A percentile compares a stretch with the other conserved stretches of the same genome.
Conservation (phyloP, 192 early-diverging fungal species). For the Chytriomyces confervae region DNA sequence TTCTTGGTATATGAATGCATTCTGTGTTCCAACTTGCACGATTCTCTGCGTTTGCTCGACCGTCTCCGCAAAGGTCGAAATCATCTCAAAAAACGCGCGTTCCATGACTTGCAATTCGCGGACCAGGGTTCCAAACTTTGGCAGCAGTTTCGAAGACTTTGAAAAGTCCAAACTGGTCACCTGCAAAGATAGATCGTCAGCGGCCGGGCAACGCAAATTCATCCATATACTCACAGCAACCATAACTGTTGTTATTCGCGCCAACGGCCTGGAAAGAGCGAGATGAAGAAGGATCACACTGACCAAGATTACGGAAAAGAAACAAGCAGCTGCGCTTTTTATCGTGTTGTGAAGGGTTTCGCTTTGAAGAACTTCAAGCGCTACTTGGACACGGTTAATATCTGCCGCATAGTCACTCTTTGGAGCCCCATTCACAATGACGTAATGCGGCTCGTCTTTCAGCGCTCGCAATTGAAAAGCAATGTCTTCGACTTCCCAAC, state of each 20-base stretch:
- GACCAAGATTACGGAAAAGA: neutral
- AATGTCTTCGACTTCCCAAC: neutral
- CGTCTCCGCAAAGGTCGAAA: neutral
- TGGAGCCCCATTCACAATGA: constrained; percentile 21
- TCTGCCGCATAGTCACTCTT: neutral
- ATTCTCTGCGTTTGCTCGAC: neutral
- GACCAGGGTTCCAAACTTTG: neutral
- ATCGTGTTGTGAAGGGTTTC: neutral
- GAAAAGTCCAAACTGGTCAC: neutral
- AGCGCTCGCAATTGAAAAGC: constrained; percentile 6
- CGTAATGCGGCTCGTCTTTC: neutral
- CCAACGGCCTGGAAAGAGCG: neutral
- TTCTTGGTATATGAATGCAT: neutral
- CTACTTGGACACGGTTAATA: neutral
- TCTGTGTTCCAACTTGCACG: neutral
- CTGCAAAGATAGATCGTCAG: neutral
- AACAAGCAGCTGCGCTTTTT: neutral
- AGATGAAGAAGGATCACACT: neutral
- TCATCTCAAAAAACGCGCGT: neutral
- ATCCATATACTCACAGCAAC: neutral
- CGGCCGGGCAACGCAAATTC: no score
- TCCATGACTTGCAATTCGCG: neutral
- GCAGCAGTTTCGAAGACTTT: neutral
- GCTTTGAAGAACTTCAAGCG: neutral
- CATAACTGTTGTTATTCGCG: neutral